These are phyloP conservation scores for Herpetomonas samuelpessoai DNA, from an alignment of 208 protist species.

Conservation along the genomic window DNA sequence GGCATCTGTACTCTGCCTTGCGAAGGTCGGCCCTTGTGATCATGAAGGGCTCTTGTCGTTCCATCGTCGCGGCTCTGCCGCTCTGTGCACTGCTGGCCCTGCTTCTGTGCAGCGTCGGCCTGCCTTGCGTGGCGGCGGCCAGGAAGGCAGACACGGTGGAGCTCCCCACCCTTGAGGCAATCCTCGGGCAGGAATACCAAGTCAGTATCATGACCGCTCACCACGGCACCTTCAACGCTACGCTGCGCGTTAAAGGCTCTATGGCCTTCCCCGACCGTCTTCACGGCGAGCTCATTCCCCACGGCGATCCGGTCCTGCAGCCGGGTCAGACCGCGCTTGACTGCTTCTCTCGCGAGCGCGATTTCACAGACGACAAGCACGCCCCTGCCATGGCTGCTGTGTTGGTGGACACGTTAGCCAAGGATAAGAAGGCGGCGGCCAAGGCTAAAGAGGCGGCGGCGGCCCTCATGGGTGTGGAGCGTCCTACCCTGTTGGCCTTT, in stretches of 20 bases:
- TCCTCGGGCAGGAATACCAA: constrained; percentile 60
- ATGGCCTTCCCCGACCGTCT: constrained; percentile 64
- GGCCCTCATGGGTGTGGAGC: constrained; percentile 13
- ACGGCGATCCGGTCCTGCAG: constrained; percentile 25
- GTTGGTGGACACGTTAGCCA: no score
- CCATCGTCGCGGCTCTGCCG: no score
- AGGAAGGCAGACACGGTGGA: constrained; percentile 1
- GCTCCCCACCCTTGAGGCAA: constrained; percentile 36
- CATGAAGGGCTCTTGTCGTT: no score
- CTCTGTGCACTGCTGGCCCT: no score
- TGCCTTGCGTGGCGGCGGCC: constrained; percentile 1
- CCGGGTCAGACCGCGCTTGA: constrained; percentile 19
- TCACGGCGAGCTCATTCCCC: constrained; percentile 62
- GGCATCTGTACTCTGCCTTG: no score
- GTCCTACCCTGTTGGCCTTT: constrained; percentile 52
- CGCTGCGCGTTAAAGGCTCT: constrained; percentile 39
- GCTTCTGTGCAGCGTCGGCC: no score
- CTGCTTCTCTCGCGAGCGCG: constrained; percentile 39
- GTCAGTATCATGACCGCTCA: constrained; percentile 67
- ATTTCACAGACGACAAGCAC: constrained; percentile 22
- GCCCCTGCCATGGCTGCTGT: neutral
- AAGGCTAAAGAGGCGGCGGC: neutral
- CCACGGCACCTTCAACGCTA: constrained; percentile 76
- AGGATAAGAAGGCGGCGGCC: neutral
- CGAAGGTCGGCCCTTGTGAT: no score